Evolutionary conservation across 148 eudicot species (phyloP).

Genomic region (Salicornia ramosissima): DNA sequence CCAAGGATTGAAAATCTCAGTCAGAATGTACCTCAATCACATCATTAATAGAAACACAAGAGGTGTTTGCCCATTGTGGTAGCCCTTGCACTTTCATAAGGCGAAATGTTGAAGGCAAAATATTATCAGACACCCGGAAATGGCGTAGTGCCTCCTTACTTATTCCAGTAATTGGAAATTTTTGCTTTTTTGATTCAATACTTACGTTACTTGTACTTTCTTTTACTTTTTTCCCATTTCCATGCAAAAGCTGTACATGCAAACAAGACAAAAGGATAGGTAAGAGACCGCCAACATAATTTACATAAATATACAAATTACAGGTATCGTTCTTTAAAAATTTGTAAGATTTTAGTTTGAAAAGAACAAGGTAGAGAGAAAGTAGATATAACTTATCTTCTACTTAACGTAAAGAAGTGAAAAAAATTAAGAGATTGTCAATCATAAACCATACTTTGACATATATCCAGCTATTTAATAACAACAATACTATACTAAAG

Average conservation of each 20-base stretch:
- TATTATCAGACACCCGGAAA: slow-evolving; percentile 45
- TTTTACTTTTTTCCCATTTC: slow-evolving; percentile 19
- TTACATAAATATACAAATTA: not conserved
- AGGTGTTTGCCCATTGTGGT: slow-evolving; percentile 78
- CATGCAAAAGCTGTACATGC: slow-evolving; percentile 25
- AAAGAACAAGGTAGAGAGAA: not conserved
- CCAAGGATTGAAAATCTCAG: slow-evolving; percentile 1
- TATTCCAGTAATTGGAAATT: slow-evolving; percentile 14
- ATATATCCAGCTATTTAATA: not conserved
- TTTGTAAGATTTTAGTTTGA: not conserved
- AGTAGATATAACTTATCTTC: not conserved
- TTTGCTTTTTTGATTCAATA: slow-evolving; percentile 16
- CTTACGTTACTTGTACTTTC: slow-evolving; percentile 24
- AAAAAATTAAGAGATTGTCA: not conserved
- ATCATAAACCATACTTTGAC: not conserved
- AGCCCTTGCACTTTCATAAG: slow-evolving; percentile 74
- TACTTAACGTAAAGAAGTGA: not conserved
- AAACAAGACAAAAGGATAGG: not conserved
- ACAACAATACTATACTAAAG: not conserved
- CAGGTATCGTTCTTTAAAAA: not conserved
- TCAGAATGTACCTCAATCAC: slow-evolving; percentile 58
- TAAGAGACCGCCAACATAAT: not conserved
- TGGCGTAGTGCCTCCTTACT: slow-evolving; percentile 49
- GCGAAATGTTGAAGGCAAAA: slow-evolving; percentile 58
- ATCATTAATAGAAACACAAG: slow-evolving; percentile 70